Evolutionary conservation across 148 eudicot genomes (phyloP).

Genomic region (Pouteria glomerata): DNA sequence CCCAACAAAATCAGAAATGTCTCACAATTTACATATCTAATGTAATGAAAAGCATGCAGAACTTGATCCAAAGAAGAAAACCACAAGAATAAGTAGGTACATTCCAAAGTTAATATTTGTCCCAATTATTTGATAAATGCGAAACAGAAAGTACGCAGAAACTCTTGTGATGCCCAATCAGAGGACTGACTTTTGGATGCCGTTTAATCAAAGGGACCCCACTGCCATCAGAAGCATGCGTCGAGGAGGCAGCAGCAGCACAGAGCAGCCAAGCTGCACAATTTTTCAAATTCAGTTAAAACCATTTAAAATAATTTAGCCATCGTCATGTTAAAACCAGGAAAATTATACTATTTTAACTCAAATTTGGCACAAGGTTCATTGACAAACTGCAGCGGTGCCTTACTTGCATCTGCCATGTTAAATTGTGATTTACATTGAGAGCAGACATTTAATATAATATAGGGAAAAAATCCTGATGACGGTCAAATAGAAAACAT

Average conservation of each 20-base stretch:
- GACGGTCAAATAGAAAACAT: no score
- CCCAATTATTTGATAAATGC: background rate
- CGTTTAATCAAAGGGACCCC: background rate
- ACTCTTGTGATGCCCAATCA: background rate
- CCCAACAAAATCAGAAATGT: background rate
- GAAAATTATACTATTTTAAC: background rate
- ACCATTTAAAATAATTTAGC: background rate
- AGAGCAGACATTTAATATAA: no score
- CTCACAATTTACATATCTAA: background rate
- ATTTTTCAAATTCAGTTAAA: background rate
- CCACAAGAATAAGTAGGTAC: background rate
- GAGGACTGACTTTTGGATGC: background rate
- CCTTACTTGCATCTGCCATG: no score
- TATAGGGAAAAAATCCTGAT: no score
- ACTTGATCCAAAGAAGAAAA: background rate
- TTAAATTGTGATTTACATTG: no score
- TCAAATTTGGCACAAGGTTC: no score
- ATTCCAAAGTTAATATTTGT: background rate
- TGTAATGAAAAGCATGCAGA: background rate
- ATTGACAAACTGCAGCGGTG: no score
- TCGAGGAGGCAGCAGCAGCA: conserved; percentile 83
- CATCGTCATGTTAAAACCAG: background rate
- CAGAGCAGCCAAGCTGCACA: conserved; percentile 66
- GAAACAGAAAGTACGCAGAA: background rate
- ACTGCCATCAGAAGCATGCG: conserved; percentile 46